These are phyloP conservation scores for Jimgerdemannia flammicorona DNA, from an alignment of 192 early-diverging fungal species.

Conservation along the genomic window DNA sequence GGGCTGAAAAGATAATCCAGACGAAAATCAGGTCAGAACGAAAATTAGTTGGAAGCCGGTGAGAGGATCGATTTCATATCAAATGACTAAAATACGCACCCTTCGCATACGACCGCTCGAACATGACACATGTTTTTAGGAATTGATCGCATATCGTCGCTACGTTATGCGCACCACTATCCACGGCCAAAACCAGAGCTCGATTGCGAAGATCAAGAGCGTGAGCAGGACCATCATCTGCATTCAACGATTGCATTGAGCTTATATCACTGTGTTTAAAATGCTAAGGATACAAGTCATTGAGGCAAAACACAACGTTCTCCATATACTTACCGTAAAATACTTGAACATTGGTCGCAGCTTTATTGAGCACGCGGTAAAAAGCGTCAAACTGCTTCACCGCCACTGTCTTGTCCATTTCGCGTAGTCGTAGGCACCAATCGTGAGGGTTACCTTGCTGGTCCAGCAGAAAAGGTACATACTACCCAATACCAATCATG, in stretches of 20 bases:
- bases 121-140: constrained; percentile 29
- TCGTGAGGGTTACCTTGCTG: constrained; percentile 32
- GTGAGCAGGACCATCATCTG: constrained; percentile 12
- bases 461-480: constrained; percentile 33
- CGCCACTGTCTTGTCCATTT: constrained; percentile 16
- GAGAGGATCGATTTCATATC: too few species aligned
- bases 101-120: constrained; percentile 31
- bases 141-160: constrained; percentile 37
- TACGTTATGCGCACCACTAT: constrained; percentile 14
- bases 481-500: constrained; percentile 11
- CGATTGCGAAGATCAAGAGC: constrained; percentile 30
- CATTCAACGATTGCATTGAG: constrained; percentile 49
- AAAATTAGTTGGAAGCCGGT: too few species aligned
- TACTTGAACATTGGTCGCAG: constrained; percentile 24
- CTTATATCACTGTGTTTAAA: constrained; percentile 31
- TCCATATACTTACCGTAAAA: constrained; percentile 10
- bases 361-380: constrained; percentile 32
- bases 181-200: constrained; percentile 14
- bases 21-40: not conserved
- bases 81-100: constrained; percentile 4
- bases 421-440: constrained; percentile 32
- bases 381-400: constrained; percentile 37
- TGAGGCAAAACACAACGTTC: too few species aligned
- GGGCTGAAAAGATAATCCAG: not conserved
- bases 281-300: too few species aligned